Base-by-base conservation (phyloP, 306 rosid genomes). In the Cucumis hystrix region DNA sequence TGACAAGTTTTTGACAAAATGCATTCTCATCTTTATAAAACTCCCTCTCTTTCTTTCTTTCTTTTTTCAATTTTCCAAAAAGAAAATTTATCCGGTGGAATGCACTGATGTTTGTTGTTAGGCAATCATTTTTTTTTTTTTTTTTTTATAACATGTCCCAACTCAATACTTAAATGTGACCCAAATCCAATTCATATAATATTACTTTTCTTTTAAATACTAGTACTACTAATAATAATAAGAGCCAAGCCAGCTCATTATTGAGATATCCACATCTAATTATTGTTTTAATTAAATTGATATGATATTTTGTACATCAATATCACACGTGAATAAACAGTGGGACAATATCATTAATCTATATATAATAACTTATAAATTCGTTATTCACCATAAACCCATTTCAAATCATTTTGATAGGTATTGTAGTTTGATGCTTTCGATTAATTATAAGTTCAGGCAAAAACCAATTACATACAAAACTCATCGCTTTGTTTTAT, bases 1-100 rank as follows among this genome's bases (percentile, higher is more conserved):
- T 25, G 76, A 71, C 76, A 71, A 25, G 76, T 21, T 41, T 20
- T 70, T 70, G 75, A 70, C 75, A 70, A 70, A 70, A 45, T 21
- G 58, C 39, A 35, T 45, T 70, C 13, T 43, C 54, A 17, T 66
- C 10, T 10, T 23, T 23, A 23, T 23, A 23, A 23, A 23, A 23
- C 15, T 47, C 1, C 10, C 15, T 47, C 16, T 8, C 15, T 47
- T 12, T 2, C 10, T 47, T 10, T 6, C 11, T 45, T 11, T 14
- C 4, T 51, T 6, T 20, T 67, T 66, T 10, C 1, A 11, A 40
- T 67, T 16, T 10, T 7, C 18, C 8, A 4, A 20, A 41, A 67
- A n/a, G 4, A 67, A 67, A 67, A 23, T 23, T 67, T 67, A 67
- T 41, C 74, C 2, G 17, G 14, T 41, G 35, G 3, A 6, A 11